Evolutionary conservation across 768 basidiomycete genomes (phyloP), one percentile per base, ranked within the genome.

Genomic region (Agaricus blazei): DNA sequence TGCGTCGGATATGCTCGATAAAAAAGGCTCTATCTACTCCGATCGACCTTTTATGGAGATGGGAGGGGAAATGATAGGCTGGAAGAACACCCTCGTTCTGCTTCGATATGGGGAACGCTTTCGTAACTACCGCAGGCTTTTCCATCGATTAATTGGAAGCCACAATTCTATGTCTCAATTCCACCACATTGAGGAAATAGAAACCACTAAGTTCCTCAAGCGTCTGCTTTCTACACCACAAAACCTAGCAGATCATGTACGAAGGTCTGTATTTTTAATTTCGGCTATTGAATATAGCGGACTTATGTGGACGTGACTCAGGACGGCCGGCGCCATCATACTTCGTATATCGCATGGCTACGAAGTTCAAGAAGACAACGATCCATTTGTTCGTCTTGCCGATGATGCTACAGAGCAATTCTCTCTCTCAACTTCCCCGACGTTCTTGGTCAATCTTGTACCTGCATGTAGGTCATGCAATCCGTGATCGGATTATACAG

Each of bases 21-120:
- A 75, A 58, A 78, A 75, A 53, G 76, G 81, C 34, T 66, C 72
- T 12, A 72, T 76, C 29, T 82, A 83, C 60, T 84, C 83, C 15
- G 81, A 83, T 63, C 70, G 83, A 34, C 80, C 83, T 0, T 55
- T 69, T 15, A 61, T 73, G 47, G 67, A 67, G 31, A 75, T 78
- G 73, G 70, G 71, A 7, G 73, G 72, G 12, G 73, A 75, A 36
- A 67, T 80, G 15, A 75, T 70, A 2, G 72, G 71, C 0, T 73
- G 73, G 71, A 73, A 70, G 51, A 63, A 70, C 52, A 65, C 68
- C 1, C 65, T 75, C 12, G 72, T 65, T 4, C 64, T 74, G 11
- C 12, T 69, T 28, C 69, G 69, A 3, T 75, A 75, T 52, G 73
- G 72, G 15, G 67, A 70, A 9, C 71, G 73, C 23, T 74, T 75